phyloP scores from a whole-genome alignment of 108 stramenopile species.

The Parmales sp. region DNA sequence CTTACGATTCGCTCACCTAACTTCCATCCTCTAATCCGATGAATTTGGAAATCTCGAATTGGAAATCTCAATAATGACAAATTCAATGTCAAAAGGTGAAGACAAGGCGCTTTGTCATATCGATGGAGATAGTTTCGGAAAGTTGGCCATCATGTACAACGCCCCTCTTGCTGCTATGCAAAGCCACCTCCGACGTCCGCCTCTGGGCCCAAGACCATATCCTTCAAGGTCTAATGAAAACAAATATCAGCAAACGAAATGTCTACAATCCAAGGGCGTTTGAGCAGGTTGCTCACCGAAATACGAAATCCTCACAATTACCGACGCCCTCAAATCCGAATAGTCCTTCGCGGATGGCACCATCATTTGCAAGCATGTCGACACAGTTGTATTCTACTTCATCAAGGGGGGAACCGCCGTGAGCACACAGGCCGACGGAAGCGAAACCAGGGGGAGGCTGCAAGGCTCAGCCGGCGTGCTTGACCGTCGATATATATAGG shows the following conservation, averaged over 20 bases:
- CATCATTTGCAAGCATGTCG: conserved; percentile 28
- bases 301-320: conserved; percentile 42
- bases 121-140: conserved; percentile 41
- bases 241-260: conserved; percentile 24
- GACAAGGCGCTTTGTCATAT: conserved; percentile 26
- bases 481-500: conserved; percentile 56
- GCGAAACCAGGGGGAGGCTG: conserved; percentile 27
- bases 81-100: too few relatives aligned
- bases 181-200: conserved; percentile 15
- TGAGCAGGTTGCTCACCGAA: conserved; percentile 35
- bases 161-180: conserved; percentile 26
- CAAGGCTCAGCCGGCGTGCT: conserved; percentile 31
- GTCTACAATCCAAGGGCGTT: conserved; percentile 30
- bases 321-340: conserved; percentile 39
- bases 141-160: conserved; percentile 48
- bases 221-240: conserved; percentile 33
- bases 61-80: too few relatives aligned
- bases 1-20: too few relatives aligned
- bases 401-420: conserved; percentile 34
- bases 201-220: conserved; percentile 37
- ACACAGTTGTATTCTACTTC: conserved; percentile 36
- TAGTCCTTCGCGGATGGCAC: conserved; percentile 20
- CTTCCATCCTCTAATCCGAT: too few relatives aligned
- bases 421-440: conserved; percentile 25
- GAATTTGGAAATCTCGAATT: too few relatives aligned